phyloP scores from a whole-genome alignment of 345 rosid genomes.

The Dovyalis caffra region DNA sequence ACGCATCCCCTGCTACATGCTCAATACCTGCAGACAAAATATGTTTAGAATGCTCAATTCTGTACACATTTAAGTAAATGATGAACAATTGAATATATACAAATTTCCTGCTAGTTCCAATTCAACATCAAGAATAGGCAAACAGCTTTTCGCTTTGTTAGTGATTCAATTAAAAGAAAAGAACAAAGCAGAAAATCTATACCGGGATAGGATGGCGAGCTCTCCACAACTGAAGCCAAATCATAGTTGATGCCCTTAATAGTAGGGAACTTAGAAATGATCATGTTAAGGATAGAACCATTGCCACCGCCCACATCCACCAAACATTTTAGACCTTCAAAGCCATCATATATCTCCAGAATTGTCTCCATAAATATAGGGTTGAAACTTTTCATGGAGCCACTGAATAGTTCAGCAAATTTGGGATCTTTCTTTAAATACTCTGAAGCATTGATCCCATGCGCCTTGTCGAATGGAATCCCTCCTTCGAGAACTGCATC shows the following conservation, averaged over 20 bases:
- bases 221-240: slow-evolving; percentile 34
- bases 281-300: slow-evolving; percentile 27
- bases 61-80: too few species aligned
- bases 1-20: slow-evolving; percentile 33
- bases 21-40: slow-evolving; percentile 23
- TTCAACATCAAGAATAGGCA: too few species aligned
- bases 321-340: slow-evolving; percentile 20
- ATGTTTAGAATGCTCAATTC: too few species aligned
- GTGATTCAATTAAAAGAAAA: neutral
- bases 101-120: neutral
- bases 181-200: neutral
- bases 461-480: slow-evolving; percentile 30
- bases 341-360: slow-evolving; percentile 33
- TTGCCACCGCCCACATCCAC: slow-evolving; percentile 46
- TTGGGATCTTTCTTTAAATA: slow-evolving; percentile 27
- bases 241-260: slow-evolving; percentile 43
- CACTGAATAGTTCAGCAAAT: slow-evolving; percentile 27
- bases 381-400: slow-evolving; percentile 31
- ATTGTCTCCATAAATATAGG: slow-evolving; percentile 26
- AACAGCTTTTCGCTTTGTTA: neutral
- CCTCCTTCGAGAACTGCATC: slow-evolving; percentile 39
- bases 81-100: neutral
- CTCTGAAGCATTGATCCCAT: slow-evolving; percentile 31
- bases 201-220: slow-evolving; percentile 39
- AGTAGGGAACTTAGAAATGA: slow-evolving; percentile 28